Evolutionary conservation across 2,329 filamentous ascomycete genomes (phyloP).

Genomic region (Diplodia seriata): DNA sequence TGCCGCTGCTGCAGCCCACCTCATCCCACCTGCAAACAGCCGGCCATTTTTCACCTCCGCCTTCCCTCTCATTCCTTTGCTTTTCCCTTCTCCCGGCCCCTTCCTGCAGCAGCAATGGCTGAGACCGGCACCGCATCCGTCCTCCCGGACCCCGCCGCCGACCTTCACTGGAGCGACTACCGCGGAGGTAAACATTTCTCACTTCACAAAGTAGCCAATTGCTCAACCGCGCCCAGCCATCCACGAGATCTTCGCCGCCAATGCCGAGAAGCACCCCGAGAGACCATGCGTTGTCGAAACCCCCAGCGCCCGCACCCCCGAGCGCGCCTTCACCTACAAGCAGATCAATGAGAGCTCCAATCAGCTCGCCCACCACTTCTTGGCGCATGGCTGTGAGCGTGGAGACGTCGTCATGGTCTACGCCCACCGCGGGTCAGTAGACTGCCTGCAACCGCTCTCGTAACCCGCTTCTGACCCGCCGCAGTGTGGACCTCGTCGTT

Average conservation of each 20-base stretch:
- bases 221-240: slow-evolving; percentile 56
- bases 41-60: background rate
- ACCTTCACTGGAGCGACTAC: slow-evolving; percentile 72
- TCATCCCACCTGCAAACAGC: slow-evolving; percentile 6
- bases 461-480: slow-evolving; percentile 13
- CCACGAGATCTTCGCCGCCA: slow-evolving; percentile 71
- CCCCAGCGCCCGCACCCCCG: slow-evolving; percentile 57
- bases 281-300: slow-evolving; percentile 73
- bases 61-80: background rate
- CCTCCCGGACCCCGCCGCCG: slow-evolving; percentile 69
- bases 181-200: slow-evolving; percentile 48
- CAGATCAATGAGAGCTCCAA: slow-evolving; percentile 89
- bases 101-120: slow-evolving; percentile 18
- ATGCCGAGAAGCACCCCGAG: slow-evolving; percentile 73
- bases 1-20: background rate
- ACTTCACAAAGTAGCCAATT: background rate
- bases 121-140: slow-evolving; percentile 30
- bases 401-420: slow-evolving; percentile 96
- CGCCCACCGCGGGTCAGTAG: slow-evolving; percentile 69
- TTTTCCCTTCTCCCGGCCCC: background rate
- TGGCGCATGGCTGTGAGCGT: slow-evolving; percentile 72
- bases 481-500: slow-evolving; percentile 72
- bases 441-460: background rate
- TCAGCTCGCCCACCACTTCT: slow-evolving; percentile 78
- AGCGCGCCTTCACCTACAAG: slow-evolving; percentile 77